Percentiles rank a stretch among this genome's conserved stretches.
These are phyloP conservation scores for Ophiostoma fasciatum DNA, from an alignment of 2,329 filamentous ascomycete genomes.

Conservation along the genomic window DNA sequence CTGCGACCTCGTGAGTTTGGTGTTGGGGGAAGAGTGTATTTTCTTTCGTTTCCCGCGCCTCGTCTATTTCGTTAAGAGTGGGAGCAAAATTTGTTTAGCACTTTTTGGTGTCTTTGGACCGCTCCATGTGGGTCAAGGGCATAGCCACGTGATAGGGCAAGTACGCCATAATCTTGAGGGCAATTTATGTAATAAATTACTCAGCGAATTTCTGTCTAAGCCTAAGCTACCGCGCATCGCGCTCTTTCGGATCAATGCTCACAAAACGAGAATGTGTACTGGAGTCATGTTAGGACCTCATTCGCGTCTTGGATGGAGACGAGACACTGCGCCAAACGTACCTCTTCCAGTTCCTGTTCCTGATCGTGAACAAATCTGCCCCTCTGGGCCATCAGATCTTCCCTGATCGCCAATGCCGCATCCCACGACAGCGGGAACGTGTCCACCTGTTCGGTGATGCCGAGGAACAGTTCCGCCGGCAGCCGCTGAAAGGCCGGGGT, in stretches of 20 bases:
- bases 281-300: background rate
- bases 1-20: too few species aligned
- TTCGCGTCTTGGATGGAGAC: too few species aligned
- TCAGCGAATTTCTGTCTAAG: too few species aligned
- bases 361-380: too few species aligned
- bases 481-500: slow-evolving; percentile 5
- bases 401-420: slow-evolving; percentile 11
- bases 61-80: background rate
- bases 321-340: too few species aligned
- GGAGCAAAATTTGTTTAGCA: slow-evolving; percentile 3
- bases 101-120: background rate
- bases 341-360: too few species aligned
- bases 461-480: slow-evolving; percentile 15
- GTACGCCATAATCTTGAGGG: background rate
- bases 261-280: slow-evolving; percentile 4
- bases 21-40: too few species aligned
- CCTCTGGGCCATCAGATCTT: slow-evolving; percentile 15
- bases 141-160: slow-evolving; percentile 9
- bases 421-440: slow-evolving; percentile 15
- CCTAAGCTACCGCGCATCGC: too few species aligned
- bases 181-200: background rate
- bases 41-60: background rate
- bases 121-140: background rate
- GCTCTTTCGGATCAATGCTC: slow-evolving; percentile 1
- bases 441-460: slow-evolving; percentile 13